Conservation (phyloP, 2,329 filamentous ascomycete species). For the Daldinia sp. region DNA sequence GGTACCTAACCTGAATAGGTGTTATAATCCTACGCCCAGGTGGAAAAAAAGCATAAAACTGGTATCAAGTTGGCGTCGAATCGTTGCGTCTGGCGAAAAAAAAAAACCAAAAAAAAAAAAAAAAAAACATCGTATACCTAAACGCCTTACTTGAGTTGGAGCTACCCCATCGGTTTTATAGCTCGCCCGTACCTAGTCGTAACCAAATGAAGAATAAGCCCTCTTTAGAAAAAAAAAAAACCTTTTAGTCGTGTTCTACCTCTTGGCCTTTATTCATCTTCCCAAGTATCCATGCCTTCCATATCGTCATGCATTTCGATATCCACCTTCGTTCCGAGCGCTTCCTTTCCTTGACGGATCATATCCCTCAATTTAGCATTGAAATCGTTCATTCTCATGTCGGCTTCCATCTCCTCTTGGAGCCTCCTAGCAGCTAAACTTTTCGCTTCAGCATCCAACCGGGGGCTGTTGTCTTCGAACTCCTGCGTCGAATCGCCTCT, state of each 20-base stretch:
- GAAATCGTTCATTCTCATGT: constrained; percentile 80
- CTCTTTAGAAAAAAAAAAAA: neutral
- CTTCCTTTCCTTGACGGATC: constrained; percentile 88
- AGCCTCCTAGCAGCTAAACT: constrained; percentile 75
- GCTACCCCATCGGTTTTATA: neutral
- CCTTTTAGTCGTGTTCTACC: neutral
- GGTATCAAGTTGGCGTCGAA: constrained; percentile 22
- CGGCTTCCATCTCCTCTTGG: constrained; percentile 78
- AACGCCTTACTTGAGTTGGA: constrained; percentile 11
- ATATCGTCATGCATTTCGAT: constrained; percentile 58
- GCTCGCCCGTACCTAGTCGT: neutral
- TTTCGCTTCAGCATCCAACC: constrained; percentile 72
- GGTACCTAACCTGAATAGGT: no score
- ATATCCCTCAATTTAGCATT: constrained; percentile 83
- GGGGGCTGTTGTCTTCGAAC: constrained; percentile 54
- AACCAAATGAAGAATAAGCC: no score
- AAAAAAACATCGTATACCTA: constrained; percentile 2
- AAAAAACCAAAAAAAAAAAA: constrained; percentile 13
- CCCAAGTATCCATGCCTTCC: constrained; percentile 24
- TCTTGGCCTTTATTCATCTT: constrained; percentile 13
- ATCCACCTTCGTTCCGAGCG: constrained; percentile 77
- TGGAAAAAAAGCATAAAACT: constrained; percentile 6
- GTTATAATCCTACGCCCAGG: constrained; percentile 8
- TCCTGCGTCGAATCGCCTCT: constrained; percentile 38
- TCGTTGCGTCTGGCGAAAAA: constrained; percentile 7